A percentile compares a stretch with the other conserved stretches of the same genome.
Conservation (phyloP, 2,329 filamentous ascomycete genomes). For the Aureobasidium sp. region DNA sequence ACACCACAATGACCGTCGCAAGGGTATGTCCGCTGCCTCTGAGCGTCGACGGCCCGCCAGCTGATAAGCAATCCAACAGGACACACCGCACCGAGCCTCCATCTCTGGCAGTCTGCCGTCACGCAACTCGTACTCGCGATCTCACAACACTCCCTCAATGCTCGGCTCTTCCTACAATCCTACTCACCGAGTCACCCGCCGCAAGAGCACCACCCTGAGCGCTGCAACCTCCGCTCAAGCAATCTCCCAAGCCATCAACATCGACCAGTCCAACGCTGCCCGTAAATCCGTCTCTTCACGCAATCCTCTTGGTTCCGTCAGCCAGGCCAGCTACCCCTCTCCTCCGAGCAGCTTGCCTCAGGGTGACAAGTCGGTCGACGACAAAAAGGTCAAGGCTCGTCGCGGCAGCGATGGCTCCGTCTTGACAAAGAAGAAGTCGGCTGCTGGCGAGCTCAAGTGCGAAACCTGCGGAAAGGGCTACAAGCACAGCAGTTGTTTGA, state of each 20-base stretch:
- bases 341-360: conserved; percentile 63
- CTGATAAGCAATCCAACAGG: conserved; percentile 20
- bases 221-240: conserved; percentile 66
- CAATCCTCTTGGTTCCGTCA: conserved; percentile 40
- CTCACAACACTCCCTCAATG: conserved; percentile 77
- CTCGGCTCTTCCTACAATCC: conserved; percentile 70
- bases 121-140: conserved; percentile 62
- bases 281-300: conserved; percentile 57
- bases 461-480: conserved; percentile 99
- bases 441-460: conserved; percentile 82
- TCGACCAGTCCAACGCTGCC: conserved; percentile 8
- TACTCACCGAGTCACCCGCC: conserved; percentile 78
- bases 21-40: not conserved
- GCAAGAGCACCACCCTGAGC: conserved; percentile 84
- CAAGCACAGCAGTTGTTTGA: conserved; percentile 99
- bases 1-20: conserved; percentile 13
- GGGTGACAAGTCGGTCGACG: conserved; percentile 32
- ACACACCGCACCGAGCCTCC: conserved; percentile 46
- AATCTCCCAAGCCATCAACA: conserved; percentile 56
- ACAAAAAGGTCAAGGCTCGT: conserved; percentile 43
- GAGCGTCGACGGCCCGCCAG: not conserved
- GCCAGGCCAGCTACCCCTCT: conserved; percentile 53
- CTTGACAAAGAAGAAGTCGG: conserved; percentile 70
- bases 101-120: conserved; percentile 51
- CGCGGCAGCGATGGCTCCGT: conserved; percentile 81